Evolutionary conservation across 345 rosid genomes (phyloP), one percentile per base, ranked within the genome.

Genomic region (Capsella bursapastoris): DNA sequence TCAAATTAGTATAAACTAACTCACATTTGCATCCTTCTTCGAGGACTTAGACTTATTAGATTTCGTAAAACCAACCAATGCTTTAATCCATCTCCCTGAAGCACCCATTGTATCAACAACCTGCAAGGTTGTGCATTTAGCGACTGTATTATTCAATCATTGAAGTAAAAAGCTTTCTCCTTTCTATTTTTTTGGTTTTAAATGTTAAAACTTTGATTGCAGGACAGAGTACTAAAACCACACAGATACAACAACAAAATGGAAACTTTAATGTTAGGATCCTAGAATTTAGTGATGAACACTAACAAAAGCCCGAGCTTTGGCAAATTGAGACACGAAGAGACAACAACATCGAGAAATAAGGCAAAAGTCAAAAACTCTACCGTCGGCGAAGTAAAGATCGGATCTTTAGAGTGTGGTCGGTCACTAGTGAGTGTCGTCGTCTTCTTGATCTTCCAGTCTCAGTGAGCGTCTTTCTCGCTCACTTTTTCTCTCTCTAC

Each of bases 1-100:
- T 4, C 6, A 50, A 35, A 41, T 16, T 57, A 57, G 0, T 2
- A 41, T 41, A 51, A 25, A 35, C 52, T 67, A 22, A 81, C 92
- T 63, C 55, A 96, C 98, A 83, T 83, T 86, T 55, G 83, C 89
- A 43, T 72, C 87, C 62, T 81, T 87, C 61, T 83, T 84, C n/a
- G 88, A 86, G 67, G 97, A 87, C 29, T 45, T 87, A 6, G 90
- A 86, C 80, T 88, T 92, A 66, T 87, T 95, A 34, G 90, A 80
- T 82, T 88, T 92, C 72, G 82, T 88, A 70, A 89, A 81, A 71
- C 98, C 92, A 78, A 96, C 87, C 81, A 92, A 81, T 64, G 98
- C 89, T 82, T 83, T 92, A 68, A 96, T 82, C 99, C 99, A 96
- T 87, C 87, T 92, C 44, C 97, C 96, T 0, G 97, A 85, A 70